Evolutionary conservation across 345 rosid genomes (phyloP).

Genomic region (Dipteronia sinensis): DNA sequence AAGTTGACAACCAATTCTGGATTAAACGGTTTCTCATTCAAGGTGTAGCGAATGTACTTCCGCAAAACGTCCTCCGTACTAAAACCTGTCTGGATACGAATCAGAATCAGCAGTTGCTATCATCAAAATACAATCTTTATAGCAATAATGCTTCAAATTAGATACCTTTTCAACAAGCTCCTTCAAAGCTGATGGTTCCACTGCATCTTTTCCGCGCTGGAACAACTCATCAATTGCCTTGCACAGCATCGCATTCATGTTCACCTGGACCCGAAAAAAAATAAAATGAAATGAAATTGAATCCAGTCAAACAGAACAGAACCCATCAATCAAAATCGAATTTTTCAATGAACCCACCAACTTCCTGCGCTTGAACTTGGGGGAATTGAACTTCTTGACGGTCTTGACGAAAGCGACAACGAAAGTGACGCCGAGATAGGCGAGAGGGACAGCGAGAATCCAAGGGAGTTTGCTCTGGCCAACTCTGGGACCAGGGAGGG

Average conservation of each 20-base stretch:
- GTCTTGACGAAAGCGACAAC: constrained; percentile 83
- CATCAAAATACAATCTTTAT: constrained; percentile 33
- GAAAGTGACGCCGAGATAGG: constrained; percentile 72
- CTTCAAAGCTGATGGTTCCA: constrained; percentile 52
- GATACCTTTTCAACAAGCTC: constrained; percentile 65
- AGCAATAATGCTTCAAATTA: not conserved
- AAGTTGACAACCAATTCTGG: constrained; percentile 68
- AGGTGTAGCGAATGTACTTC: constrained; percentile 78
- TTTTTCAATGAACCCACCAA: constrained; percentile 43
- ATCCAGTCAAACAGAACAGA: not conserved
- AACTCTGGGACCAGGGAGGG: constrained; percentile 94
- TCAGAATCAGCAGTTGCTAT: constrained; percentile 27
- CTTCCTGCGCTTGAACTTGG: constrained; percentile 63
- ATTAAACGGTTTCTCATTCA: constrained; percentile 93
- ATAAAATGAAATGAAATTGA: not conserved
- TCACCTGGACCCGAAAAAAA: constrained; percentile 49
- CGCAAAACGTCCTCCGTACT: constrained; percentile 83
- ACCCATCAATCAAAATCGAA: not conserved
- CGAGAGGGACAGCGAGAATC: constrained; percentile 87
- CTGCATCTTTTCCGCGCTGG: constrained; percentile 50
- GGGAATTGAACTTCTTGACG: constrained; percentile 70
- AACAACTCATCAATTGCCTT: constrained; percentile 72
- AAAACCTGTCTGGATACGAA: constrained; percentile 85
- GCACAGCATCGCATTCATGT: constrained; percentile 79
- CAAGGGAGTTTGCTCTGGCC: constrained; percentile 89